phyloP scores from a whole-genome alignment of 805 yeast species.

The Lachancea lanzarotensis region DNA sequence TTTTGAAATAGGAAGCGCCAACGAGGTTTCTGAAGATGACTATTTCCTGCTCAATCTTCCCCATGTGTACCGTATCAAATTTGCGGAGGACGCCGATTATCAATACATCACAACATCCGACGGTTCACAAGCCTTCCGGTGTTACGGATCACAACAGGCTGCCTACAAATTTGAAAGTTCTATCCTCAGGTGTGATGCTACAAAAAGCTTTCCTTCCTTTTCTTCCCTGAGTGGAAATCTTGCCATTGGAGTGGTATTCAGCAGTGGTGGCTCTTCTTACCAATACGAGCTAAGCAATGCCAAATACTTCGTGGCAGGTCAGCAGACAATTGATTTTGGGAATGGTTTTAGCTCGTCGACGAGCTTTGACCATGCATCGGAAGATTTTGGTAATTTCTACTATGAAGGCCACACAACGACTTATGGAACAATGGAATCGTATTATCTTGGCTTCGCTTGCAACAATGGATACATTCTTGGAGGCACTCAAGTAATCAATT shows the following conservation, averaged over 20 bases:
- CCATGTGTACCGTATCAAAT: slow-evolving; percentile 32
- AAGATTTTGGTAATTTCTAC: slow-evolving; percentile 15
- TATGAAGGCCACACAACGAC: slow-evolving; percentile 30
- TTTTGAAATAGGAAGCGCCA: slow-evolving; percentile 19
- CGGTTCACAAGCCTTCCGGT: slow-evolving; percentile 26
- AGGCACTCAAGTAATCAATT: slow-evolving; percentile 24
- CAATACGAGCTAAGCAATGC: slow-evolving; percentile 32
- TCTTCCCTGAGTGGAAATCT: slow-evolving; percentile 26
- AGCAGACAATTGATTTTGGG: slow-evolving; percentile 24
- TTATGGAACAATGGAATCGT: slow-evolving; percentile 28
- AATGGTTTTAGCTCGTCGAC: slow-evolving; percentile 23
- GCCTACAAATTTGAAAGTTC: slow-evolving; percentile 29
- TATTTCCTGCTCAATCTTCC: slow-evolving; percentile 26
- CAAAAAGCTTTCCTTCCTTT: slow-evolving; percentile 14
- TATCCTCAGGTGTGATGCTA: slow-evolving; percentile 27
- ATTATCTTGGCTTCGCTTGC: slow-evolving; percentile 32
- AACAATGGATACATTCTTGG: slow-evolving; percentile 24
- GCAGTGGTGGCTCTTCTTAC: slow-evolving; percentile 32
- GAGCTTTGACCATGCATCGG: slow-evolving; percentile 19
- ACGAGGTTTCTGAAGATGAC: slow-evolving; percentile 21
- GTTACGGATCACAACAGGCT: slow-evolving; percentile 33
- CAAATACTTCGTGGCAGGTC: slow-evolving; percentile 24
- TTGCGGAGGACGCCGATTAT: slow-evolving; percentile 19
- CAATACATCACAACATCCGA: slow-evolving; percentile 19
- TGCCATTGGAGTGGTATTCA: slow-evolving; percentile 28